A percentile compares a stretch with the other conserved stretches of the same genome.
Evolutionary conservation across 2,329 filamentous ascomycete genomes (phyloP).

Genomic region (Eurotiales sp.): DNA sequence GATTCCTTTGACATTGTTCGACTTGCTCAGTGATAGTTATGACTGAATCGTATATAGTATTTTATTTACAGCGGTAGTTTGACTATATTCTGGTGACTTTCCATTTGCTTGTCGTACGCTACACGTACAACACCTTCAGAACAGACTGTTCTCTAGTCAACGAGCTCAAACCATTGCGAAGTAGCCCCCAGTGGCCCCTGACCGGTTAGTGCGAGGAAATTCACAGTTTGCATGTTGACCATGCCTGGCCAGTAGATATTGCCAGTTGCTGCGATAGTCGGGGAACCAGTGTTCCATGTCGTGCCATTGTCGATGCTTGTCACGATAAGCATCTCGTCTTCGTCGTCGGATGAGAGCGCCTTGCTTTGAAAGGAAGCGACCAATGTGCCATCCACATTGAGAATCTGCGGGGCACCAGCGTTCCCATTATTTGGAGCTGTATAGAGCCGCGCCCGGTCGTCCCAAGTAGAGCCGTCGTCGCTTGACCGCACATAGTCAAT

Average conservation of each 20-base stretch:
- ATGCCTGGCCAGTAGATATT: constrained; percentile 1
- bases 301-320: constrained; percentile 7
- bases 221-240: background rate
- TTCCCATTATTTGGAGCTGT: background rate
- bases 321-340: constrained; percentile 2
- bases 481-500: background rate
- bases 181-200: background rate
- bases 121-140: background rate
- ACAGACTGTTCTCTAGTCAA: constrained; percentile 1
- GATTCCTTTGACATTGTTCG: too few relatives aligned
- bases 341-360: background rate
- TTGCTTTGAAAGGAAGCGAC: background rate
- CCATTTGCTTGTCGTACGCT: too few relatives aligned
- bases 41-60: too few relatives aligned
- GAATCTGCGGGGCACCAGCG: constrained; percentile 4
- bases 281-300: background rate
- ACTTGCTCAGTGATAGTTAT: too few relatives aligned
- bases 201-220: constrained; percentile 5
- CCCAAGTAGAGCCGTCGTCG: constrained; percentile 1
- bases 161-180: constrained; percentile 3
- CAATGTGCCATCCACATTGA: constrained; percentile 1
- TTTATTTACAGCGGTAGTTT: too few relatives aligned
- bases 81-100: too few relatives aligned
- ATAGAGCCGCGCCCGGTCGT: background rate
- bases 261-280: background rate